Base-by-base conservation (phyloP, 805 yeast species). In the Teunomyces panamensis region DNA sequence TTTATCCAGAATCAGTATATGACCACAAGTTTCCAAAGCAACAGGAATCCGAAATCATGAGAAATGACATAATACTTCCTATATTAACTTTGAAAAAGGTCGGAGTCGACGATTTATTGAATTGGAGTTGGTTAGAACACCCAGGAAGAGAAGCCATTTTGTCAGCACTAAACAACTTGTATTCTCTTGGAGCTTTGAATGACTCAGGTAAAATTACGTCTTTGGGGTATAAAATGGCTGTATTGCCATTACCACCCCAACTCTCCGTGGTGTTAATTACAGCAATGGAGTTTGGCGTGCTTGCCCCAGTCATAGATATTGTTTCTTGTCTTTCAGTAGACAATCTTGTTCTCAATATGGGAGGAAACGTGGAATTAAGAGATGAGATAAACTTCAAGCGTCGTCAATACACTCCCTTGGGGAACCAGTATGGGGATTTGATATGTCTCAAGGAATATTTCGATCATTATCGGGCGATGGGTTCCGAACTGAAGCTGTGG, bases 291-390 rank as follows among this genome's bases (percentile, higher is more conserved):
- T 74, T 69, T 16, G 75, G 77, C 1, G 82, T 86, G 42, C 66
- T 89, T 5, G 68, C 69, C 1, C 80, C 85, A 1, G 96, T 88
- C 1, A 75, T 92, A 26, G 98, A 92, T 61, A 89, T 94, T 45
- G 95, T 88, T 2, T 83, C 98, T 0, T 92, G 98, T 67, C 74
- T 94, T 20, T 89, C 96, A 11, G 97, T 94, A 5, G 97, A 92
- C 56, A 94, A 92, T 60, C 73, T 94, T 58, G 65, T 94, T 24
- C 60, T 88, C 56, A 89, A 87, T 52, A 96, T 97, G 1, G 64
- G 65, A 7, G 62, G 71, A 5, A 76, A 83, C 43, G 83, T 86
- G 1, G 96, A 90, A 46, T 70, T 75, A 45, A 74, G 98, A 51
- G 97, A 94, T 57, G 96, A 87, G 49, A 80, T 92, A 16, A 89